Percentiles rank a stretch among this genome's conserved stretches.
Conservation (phyloP, 2,329 filamentous ascomycete genomes). For the Paracoccidioides lutzii region DNA sequence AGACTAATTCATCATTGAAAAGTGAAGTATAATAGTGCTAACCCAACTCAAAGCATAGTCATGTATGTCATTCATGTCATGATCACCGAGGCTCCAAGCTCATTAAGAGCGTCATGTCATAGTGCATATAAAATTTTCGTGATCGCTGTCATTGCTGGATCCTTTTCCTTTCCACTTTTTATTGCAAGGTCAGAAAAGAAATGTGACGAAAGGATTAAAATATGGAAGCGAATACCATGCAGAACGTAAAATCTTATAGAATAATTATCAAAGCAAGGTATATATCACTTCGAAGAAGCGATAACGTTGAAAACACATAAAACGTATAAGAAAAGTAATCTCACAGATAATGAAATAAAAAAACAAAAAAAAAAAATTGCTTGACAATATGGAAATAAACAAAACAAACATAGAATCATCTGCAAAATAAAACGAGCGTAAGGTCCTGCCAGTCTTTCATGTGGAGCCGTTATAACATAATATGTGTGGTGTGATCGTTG, state of each 20-base stretch:
- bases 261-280: too few relatives aligned
- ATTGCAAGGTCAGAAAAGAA: too few relatives aligned
- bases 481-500: not conserved
- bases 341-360: constrained; percentile 15
- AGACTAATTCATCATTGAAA: too few relatives aligned
- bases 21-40: not conserved
- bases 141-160: constrained; percentile 27
- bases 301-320: constrained; percentile 16
- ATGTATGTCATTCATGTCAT: constrained; percentile 11
- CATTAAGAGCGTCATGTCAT: constrained; percentile 13
- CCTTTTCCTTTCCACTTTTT: too few relatives aligned
- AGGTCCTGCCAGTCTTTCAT: not conserved
- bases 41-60: not conserved
- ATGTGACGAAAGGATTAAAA: too few relatives aligned
- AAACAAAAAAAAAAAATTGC: constrained; percentile 17
- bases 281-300: not conserved
- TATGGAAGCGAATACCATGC: too few relatives aligned
- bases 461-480: not conserved
- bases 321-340: constrained; percentile 6
- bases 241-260: too few relatives aligned
- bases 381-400: constrained; percentile 17
- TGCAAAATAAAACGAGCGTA: not conserved
- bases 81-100: constrained; percentile 15
- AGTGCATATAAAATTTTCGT: constrained; percentile 27
- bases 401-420: constrained; percentile 18